Base-by-base conservation (phyloP, 2,329 filamentous ascomycete species). In the Aureobasidium sp. region DNA sequence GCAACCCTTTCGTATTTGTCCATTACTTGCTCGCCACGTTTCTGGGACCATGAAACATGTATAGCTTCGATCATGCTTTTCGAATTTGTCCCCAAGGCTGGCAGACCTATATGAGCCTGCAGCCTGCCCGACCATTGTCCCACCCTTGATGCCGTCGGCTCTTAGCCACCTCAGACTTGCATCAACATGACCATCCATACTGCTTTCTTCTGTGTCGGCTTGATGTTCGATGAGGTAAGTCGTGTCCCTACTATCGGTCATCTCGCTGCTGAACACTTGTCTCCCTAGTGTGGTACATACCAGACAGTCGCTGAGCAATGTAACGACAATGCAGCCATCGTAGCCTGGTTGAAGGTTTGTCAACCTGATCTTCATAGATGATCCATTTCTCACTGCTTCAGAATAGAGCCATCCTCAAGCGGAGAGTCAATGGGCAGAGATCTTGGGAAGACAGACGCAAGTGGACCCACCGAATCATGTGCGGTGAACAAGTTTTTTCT, bases 121-220 rank as follows among this genome's bases (percentile, higher is more conserved):
- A 12, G 24, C 1, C 22, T 44, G 24, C 24, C 39, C 17, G n/a
- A 44, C 11, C 9, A 33, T 15, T 44, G 37, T 44, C 37, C 12
- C 19, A 54, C 37, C 15, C 24, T 42, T 12, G 8, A 17, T 37
- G 39, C 27, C 39, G 37, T 42, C 37, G 6, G n/a, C 22, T 31
- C 9, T 17, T 44, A 44, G n/a, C 24, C 39, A 56, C 37, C 11
- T 56, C n/a, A 19, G n/a, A 44, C 24, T 37, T 40, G 24, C 24
- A 44, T 42, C 24, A 33, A 29, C 27, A 56, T 56, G 52, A 33
- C 52, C 7, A 15, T 56, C 12, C 52, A 56, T 44, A 56, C 52
- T 19, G 37, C 52, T 40, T 56, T 56, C 27, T 56, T 56, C 39
- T 56, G 52, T 44, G 33, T 56, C n/a, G 52, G 52, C 52, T 56